Evolutionary conservation across 2,329 filamentous ascomycete species (phyloP).

Genomic region (Trichoderma atroviride): DNA sequence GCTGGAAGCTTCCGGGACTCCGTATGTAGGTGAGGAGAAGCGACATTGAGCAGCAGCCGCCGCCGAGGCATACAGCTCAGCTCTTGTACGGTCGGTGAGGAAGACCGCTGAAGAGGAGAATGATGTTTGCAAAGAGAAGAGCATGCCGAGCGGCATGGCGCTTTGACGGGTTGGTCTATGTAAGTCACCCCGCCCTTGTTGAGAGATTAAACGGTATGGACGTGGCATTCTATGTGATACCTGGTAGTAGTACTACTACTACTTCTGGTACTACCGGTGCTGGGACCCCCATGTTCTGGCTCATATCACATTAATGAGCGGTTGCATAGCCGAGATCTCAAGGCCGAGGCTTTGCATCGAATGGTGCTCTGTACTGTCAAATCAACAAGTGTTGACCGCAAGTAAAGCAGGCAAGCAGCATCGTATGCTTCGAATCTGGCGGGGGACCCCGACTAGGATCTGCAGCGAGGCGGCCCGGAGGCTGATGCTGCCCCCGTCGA

Average conservation of each 20-base stretch:
- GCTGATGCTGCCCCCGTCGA: slow-evolving; percentile 19
- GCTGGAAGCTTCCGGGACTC: slow-evolving; percentile 1
- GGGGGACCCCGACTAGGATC: slow-evolving; percentile 24
- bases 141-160: not conserved
- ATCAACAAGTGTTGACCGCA: not conserved
- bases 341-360: not conserved
- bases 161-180: not conserved
- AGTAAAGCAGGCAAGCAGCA: not conserved
- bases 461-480: slow-evolving; percentile 26
- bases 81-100: not conserved
- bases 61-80: not conserved
- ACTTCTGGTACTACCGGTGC: not conserved
- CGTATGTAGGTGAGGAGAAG: slow-evolving; percentile 6
- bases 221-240: not conserved
- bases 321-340: slow-evolving; percentile 15
- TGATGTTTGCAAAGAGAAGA: not conserved
- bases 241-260: not conserved
- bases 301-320: slow-evolving; percentile 12
- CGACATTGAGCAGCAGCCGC: not conserved
- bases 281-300: slow-evolving; percentile 6
- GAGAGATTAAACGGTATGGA: slow-evolving; percentile 18
- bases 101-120: not conserved
- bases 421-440: slow-evolving; percentile 3
- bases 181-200: not conserved
- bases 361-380: not conserved